Base-by-base conservation (phyloP, 345 rosid genomes). In the Eucalyptus paniculata region DNA sequence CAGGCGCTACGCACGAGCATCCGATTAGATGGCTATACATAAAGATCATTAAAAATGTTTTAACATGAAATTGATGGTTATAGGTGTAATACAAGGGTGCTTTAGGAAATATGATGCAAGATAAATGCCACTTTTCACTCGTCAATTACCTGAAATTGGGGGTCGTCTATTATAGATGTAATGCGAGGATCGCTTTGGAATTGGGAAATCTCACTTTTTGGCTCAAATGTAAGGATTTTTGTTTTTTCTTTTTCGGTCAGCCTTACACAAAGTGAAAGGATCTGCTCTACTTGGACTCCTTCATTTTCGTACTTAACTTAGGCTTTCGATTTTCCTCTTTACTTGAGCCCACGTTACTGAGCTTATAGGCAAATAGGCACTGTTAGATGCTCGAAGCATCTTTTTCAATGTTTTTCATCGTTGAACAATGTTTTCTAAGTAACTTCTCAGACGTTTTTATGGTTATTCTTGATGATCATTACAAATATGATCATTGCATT, bases 181-280 rank as follows among this genome's bases (percentile, higher is more conserved):
- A 19, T 54, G 60, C 3, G 2, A 54, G 26, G 5, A 54, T 54
- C 1, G 0, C 60, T 54, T 54, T 0, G 6, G 30, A 58, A 26
- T 58, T 58, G 65, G 65, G 12, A 58, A 11, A 58, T 58, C 12
- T 54, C 5, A 54, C 60, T 34, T 8, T 54, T 21, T 53, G 58
- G 1, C 5, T 53, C 1, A 0, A 53, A 53, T 21, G 24, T 21
- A 54, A 0, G 26, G 11, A 4, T 21, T 54, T 0, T 51, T 16
- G 16, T 1, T 51, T 51, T 17, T 17, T 3, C 4, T 17, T 51
- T 51, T 3, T 51, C 0, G 54, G 54, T 26, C 62, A 23, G 13
- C 28, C 0, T 56, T 56, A 56, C 13, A 2, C 12, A 23, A 56
- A 56, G 0, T 56, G 12, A 24, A 24, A 56, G 28, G 50, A 45